A percentile compares a stretch with the other conserved stretches of the same genome.
phyloP scores from a whole-genome alignment of 2,329 filamentous ascomycete genomes.

The Tolypocladium nubicola region DNA sequence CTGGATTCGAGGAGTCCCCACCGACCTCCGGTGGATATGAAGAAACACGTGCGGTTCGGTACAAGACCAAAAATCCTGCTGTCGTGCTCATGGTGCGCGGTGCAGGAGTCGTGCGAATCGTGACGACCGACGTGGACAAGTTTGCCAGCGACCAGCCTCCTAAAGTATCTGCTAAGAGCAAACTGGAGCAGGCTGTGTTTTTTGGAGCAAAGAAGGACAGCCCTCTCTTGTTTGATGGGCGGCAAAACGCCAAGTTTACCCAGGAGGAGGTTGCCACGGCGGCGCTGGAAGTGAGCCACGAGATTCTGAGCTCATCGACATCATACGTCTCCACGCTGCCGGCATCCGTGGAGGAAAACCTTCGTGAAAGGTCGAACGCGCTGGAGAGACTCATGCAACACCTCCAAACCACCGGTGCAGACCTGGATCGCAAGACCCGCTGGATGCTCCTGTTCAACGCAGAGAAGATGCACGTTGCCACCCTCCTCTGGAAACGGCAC shows the following conservation, averaged over 20 bases:
- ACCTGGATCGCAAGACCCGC: conserved; percentile 55
- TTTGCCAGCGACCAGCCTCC: conserved; percentile 48
- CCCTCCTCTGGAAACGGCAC: conserved; percentile 70
- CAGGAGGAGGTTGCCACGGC: conserved; percentile 64
- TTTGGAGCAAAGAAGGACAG: conserved; percentile 75
- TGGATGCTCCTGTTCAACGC: conserved; percentile 84
- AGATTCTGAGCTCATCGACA: conserved; percentile 70
- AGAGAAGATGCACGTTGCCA: conserved; percentile 77
- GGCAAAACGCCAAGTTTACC: conserved; percentile 55
- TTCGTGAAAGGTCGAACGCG: conserved; percentile 61
- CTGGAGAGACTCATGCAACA: conserved; percentile 66
- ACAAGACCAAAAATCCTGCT: conserved; percentile 50
- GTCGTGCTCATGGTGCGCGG: conserved; percentile 53
- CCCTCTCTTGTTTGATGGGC: conserved; percentile 73
- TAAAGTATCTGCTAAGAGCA: conserved; percentile 70
- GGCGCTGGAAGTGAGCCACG: conserved; percentile 66
- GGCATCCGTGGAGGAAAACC: conserved; percentile 70
- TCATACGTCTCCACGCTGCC: conserved; percentile 62
- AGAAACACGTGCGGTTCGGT: conserved; percentile 37
- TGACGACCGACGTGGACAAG: conserved; percentile 47
- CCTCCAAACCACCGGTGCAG: conserved; percentile 53
- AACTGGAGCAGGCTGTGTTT: conserved; percentile 90
- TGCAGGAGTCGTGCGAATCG: conserved; percentile 49
- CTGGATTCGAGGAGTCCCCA: conserved; percentile 50
- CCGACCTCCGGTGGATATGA: conserved; percentile 24